Evolutionary conservation across 192 early-diverging fungal genomes (phyloP).

Genomic region (Pecoramyces ruminantium): DNA sequence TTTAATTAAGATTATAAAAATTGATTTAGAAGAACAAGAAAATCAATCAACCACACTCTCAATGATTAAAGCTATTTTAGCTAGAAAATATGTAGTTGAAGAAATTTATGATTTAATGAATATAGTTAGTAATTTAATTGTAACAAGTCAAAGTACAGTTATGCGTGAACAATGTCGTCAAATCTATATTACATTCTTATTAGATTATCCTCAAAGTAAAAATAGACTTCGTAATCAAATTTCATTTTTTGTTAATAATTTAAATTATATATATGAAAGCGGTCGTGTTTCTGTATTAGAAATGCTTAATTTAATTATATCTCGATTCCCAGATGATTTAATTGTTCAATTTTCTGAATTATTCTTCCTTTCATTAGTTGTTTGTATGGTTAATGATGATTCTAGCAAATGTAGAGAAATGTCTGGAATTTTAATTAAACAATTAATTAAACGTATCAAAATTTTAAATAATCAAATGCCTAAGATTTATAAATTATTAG

Average conservation of each 20-base stretch:
- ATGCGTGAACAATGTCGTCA: slow-evolving; percentile 70
- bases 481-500: slow-evolving; percentile 48
- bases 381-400: slow-evolving; percentile 79
- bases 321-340: slow-evolving; percentile 60
- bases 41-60: slow-evolving; percentile 67
- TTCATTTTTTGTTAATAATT: slow-evolving; percentile 75
- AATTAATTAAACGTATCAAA: slow-evolving; percentile 41
- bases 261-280: slow-evolving; percentile 78
- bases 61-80: slow-evolving; percentile 72
- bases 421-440: slow-evolving; percentile 54
- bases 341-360: slow-evolving; percentile 60
- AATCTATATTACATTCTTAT: slow-evolving; percentile 72
- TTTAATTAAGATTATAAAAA: slow-evolving; percentile 58
- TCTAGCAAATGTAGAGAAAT: slow-evolving; percentile 83
- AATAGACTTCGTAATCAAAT: slow-evolving; percentile 65
- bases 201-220: slow-evolving; percentile 88
- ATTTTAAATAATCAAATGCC: slow-evolving; percentile 25
- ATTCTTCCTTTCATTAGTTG: slow-evolving; percentile 70
- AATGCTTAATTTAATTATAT: slow-evolving; percentile 60
- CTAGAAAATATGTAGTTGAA: slow-evolving; percentile 63
- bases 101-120: slow-evolving; percentile 92
- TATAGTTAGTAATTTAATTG: slow-evolving; percentile 55
- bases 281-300: slow-evolving; percentile 83
- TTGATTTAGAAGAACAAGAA: slow-evolving; percentile 81
- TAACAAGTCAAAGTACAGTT: slow-evolving; percentile 62